Conservation (phyloP, 2,329 filamentous ascomycete species). For the Trichophyton benhamiae region DNA sequence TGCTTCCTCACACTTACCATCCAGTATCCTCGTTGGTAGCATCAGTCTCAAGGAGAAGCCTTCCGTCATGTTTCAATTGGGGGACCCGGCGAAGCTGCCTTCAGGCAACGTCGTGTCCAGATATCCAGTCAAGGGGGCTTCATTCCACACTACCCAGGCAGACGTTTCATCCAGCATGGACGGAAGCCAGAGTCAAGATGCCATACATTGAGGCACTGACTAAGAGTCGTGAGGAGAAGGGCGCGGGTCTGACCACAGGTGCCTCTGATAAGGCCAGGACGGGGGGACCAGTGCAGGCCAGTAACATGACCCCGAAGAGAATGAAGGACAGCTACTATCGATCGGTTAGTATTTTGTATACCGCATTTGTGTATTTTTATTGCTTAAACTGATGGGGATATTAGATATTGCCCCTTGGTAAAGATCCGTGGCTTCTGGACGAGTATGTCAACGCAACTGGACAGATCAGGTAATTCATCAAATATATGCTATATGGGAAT, state of each 20-base stretch:
- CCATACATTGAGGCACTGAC: conserved; percentile 57
- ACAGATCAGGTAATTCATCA: conserved; percentile 47
- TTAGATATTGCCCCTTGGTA: conserved; percentile 55
- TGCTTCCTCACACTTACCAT: neutral
- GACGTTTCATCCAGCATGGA: conserved; percentile 29
- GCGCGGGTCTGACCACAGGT: conserved; percentile 12
- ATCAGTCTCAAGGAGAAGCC: neutral
- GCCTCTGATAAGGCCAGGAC: conserved; percentile 17
- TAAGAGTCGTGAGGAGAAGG: conserved; percentile 38
- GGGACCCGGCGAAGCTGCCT: neutral
- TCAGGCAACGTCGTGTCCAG: neutral
- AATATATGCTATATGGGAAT: neutral
- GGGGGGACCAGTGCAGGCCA: conserved; percentile 35
- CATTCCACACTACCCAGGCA: neutral
- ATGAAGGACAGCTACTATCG: conserved; percentile 62
- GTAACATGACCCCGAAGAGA: conserved; percentile 46
- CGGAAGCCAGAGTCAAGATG: conserved; percentile 49
- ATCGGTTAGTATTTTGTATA: conserved; percentile 38
- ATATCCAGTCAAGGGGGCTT: conserved; percentile 1
- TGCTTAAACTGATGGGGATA: conserved; percentile 7
- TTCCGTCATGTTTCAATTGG: neutral
- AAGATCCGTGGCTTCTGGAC: conserved; percentile 65
- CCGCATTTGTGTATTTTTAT: neutral
- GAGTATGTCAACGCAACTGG: conserved; percentile 66
- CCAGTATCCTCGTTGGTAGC: neutral